Evolutionary conservation across 768 basidiomycete genomes (phyloP).

Genomic region (Lentinula detonsa): DNA sequence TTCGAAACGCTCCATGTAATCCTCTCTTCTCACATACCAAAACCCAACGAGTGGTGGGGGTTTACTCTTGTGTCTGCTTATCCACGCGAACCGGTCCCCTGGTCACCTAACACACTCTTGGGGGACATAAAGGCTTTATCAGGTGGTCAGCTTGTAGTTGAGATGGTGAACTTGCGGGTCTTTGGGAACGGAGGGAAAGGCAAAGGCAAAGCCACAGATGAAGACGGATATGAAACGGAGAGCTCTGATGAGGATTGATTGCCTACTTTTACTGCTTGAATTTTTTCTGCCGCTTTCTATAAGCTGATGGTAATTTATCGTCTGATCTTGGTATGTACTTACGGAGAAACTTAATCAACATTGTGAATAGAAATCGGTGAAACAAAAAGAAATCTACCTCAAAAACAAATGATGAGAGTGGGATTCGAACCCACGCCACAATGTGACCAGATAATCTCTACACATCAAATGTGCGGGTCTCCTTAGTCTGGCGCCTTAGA

Average conservation of each 20-base stretch:
- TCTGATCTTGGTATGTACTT: too few species aligned
- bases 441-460: background rate
- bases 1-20: constrained; percentile 23
- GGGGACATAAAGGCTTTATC: constrained; percentile 41
- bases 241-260: constrained; percentile 2
- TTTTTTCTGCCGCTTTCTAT: too few species aligned
- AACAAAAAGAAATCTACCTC: background rate
- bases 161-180: constrained; percentile 24
- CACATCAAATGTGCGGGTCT: constrained; percentile 1
- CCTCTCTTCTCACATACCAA: background rate
- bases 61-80: constrained; percentile 68
- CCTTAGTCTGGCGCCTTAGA: constrained; percentile 88
- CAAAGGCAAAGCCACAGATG: background rate
- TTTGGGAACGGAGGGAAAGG: background rate
- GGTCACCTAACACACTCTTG: constrained; percentile 32
- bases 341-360: too few species aligned
- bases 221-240: constrained; percentile 9
- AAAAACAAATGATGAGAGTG: constrained; percentile 34
- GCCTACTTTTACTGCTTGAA: too few species aligned
- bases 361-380: background rate
- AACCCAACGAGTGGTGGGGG: constrained; percentile 55
- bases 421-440: constrained; percentile 54
- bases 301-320: too few species aligned
- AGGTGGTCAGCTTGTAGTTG: constrained; percentile 62
- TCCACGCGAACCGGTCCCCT: constrained; percentile 60